Base-by-base conservation (phyloP, 164 flowering plant genomes). In the Magnolia sinica region DNA sequence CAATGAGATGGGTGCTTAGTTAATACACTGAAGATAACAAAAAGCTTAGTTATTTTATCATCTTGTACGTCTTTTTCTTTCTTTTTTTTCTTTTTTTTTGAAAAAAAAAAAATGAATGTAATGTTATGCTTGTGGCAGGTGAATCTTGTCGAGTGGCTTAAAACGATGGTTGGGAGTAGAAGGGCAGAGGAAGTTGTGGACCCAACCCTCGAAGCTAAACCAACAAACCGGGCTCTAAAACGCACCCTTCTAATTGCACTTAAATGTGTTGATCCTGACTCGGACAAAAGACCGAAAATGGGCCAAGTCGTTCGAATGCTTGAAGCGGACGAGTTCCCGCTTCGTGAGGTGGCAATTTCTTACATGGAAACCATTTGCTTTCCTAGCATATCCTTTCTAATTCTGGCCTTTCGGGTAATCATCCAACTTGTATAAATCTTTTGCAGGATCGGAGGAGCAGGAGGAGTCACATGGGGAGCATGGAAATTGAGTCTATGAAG, bases 371-470 rank as follows among this genome's bases (percentile, higher is more conserved):
- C 19, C 20, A 22, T 64, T 64, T 20, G 16, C 13, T 13, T 70
- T 31, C 23, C 58, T 8, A 37, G 45, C 45, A 37, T 37, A 37
- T 37, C 45, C 45, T 37, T 8, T 49, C 29, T 65, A 2, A 7
- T 64, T 70, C 55, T 49, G 67, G 58, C 71, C n/a, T 52, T 13
- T 27, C 14, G 49, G 68, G 11, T 65, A 20, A 22, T 65, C 22
- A 13, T 22, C 29, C 7, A 22, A 65, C 68, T 65, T 65, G 6
- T 22, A 24, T 22, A 13, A 23, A 22, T 2, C 4, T 78, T 65
- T 73, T 71, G 73, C 86, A 92, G 96, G 93, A 88, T 75, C 85
- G 90, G 18, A 88, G 90, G 78, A 87, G 76, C 81, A 79, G 89
- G 79, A 87, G 81, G 85, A 89, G 87, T 81, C 91, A 89, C 1